phyloP scores from a whole-genome alignment of 1,284 basidiomycete species.

The Marasmius oreades region DNA sequence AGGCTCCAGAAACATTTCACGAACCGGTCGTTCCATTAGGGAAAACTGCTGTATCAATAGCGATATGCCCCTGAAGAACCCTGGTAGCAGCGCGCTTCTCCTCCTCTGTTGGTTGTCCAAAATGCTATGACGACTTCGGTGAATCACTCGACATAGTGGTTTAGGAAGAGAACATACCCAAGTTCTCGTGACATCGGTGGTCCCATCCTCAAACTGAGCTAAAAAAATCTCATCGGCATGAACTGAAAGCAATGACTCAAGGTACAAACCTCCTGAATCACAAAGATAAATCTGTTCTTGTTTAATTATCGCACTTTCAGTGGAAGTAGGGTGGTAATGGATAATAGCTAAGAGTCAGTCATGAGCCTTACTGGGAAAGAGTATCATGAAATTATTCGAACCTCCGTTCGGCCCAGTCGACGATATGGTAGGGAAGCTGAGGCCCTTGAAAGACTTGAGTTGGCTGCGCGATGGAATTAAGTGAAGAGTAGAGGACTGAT shows the following conservation, averaged over 20 bases:
- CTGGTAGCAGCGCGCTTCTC: constrained; percentile 90
- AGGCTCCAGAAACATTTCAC: constrained; percentile 8
- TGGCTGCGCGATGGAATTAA: constrained; percentile 39
- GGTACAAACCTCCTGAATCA: constrained; percentile 77
- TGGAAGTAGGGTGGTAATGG: constrained; percentile 85
- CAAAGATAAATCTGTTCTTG: constrained; percentile 89
- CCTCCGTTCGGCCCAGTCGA: constrained; percentile 86
- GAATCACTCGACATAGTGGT: not conserved
- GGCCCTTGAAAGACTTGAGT: constrained; percentile 76
- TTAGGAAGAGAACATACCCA: constrained; percentile 46
- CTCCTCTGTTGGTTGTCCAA: constrained; percentile 79
- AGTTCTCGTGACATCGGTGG: constrained; percentile 92
- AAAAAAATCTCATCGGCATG: not conserved
- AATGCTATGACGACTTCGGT: constrained; percentile 73
- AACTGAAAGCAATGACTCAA: not conserved
- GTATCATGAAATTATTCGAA: constrained; percentile 29
- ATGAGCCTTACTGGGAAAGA: constrained; percentile 3
- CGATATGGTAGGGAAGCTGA: constrained; percentile 93
- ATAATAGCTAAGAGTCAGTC: constrained; percentile 70
- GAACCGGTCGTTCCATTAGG: constrained; percentile 84
- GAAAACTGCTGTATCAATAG: constrained; percentile 84
- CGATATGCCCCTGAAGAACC: constrained; percentile 95
- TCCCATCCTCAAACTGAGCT: constrained; percentile 92
- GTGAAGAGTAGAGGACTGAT: not conserved
- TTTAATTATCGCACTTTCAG: constrained; percentile 71